Evolutionary conservation across 176 grass and related monocot genomes (phyloP), one percentile per base, ranked within the genome.

Genomic region (Phyllostachys edulis): DNA sequence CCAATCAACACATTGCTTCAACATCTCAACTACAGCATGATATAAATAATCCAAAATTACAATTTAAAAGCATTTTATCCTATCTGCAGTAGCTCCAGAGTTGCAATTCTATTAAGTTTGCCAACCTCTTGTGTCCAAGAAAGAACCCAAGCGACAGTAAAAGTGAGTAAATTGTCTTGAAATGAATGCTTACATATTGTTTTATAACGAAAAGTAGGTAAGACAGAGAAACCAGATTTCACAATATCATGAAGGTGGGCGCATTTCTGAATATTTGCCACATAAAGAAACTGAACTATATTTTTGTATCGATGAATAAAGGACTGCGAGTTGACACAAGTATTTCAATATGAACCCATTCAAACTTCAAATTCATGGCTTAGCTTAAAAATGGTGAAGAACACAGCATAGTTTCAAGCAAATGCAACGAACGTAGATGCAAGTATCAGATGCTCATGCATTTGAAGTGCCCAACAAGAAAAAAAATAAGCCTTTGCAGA

Each of bases 111-210:
- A 37, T 38, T 27, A 71, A 37, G 18, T 76, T 73, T 76, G 47
- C 4, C 44, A 55, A 36, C 21, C 17, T 62, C 23, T 52, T 38
- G 27, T 26, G 12, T 75, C 13, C 36, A 76, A 23, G 45, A 67
- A 80, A 69, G n/a, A 75, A 63, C 7, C 9, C 55, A 82, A 11
- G 24, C n/a, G 27, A 57, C 60, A 54, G 29, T 38, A 36, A 21
- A 50, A 49, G 18, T 5, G 63, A 80, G 62, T 51, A 37, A 51
- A 38, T n/a, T 66, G 13, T 38, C 77, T 67, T 44, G 9, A 82
- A 82, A 82, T 82, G 50, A 71, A 60, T 82, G 50, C 10, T 42
- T 34, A 60, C 26, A 34, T 57, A 34, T 44, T 82, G n/a, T 71
- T 37, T 45, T 73, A 37, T 69, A 71, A 44, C 9, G 37, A 57